Evolutionary conservation across 2,329 filamentous ascomycete species (phyloP).

Genomic region (Colletotrichum ledebouriae): DNA sequence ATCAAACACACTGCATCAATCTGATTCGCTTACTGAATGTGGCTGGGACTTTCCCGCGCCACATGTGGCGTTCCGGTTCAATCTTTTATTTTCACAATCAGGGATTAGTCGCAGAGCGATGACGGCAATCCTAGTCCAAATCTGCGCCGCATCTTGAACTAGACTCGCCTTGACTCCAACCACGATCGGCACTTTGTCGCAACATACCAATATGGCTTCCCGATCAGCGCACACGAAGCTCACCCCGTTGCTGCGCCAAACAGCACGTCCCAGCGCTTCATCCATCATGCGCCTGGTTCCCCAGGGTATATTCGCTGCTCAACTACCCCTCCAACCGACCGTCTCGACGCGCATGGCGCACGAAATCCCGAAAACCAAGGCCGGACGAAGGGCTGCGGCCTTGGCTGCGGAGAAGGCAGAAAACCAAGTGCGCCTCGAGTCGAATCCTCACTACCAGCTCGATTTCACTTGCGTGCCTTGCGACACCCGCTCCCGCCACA

Average conservation of each 20-base stretch:
- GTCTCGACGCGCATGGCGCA: slow-evolving; percentile 46
- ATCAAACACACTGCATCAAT: background rate
- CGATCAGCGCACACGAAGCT: slow-evolving; percentile 28
- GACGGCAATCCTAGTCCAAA: slow-evolving; percentile 32
- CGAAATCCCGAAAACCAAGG: slow-evolving; percentile 44
- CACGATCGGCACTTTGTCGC: background rate
- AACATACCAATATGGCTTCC: slow-evolving; percentile 32
- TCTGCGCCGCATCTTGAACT: background rate
- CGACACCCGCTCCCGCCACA: slow-evolving; percentile 82
- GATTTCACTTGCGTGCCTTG: slow-evolving; percentile 96
- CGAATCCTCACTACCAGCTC: slow-evolving; percentile 82
- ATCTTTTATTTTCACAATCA: background rate
- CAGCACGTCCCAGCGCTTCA: slow-evolving; percentile 25
- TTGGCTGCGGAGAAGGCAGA: slow-evolving; percentile 41
- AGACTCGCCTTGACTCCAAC: background rate
- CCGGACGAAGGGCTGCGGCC: slow-evolving; percentile 9
- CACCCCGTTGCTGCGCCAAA: slow-evolving; percentile 33
- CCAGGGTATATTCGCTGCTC: slow-evolving; percentile 16
- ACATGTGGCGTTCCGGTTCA: slow-evolving; percentile 27
- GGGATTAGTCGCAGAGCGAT: slow-evolving; percentile 7
- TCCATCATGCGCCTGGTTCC: slow-evolving; percentile 19
- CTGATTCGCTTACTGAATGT: too few relatives aligned
- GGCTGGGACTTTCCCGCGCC: background rate
- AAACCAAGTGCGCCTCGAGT: slow-evolving; percentile 45
- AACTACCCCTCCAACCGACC: slow-evolving; percentile 18